Evolutionary conservation across 371 early-diverging fungal genomes (phyloP).

Genomic region (Mortierella sp.): DNA sequence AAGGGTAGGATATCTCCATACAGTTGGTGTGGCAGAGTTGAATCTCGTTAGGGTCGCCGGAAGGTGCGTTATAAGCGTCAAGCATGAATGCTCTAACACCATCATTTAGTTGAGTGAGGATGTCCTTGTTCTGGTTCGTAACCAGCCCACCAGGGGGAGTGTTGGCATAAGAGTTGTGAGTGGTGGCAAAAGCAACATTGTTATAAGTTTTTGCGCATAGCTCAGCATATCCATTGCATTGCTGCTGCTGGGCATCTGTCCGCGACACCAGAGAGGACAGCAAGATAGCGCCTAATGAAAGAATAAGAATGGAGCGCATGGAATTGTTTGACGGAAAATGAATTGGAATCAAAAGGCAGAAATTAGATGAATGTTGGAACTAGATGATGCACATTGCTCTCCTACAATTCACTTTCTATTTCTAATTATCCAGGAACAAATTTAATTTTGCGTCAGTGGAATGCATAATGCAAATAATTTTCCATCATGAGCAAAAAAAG

Average conservation of each 20-base stretch:
- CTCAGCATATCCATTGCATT: slow-evolving; percentile 80
- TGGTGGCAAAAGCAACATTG: slow-evolving; percentile 70
- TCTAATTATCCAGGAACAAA: too few species aligned
- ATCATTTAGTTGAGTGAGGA: slow-evolving; percentile 74
- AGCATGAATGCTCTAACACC: slow-evolving; percentile 84
- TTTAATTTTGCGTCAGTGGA: too few species aligned
- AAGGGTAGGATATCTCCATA: slow-evolving; percentile 2
- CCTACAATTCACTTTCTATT: too few species aligned
- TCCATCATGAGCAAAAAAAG: too few species aligned
- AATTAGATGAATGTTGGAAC: not conserved
- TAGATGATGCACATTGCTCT: too few species aligned
- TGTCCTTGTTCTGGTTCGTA: slow-evolving; percentile 74
- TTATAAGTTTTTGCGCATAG: slow-evolving; percentile 72
- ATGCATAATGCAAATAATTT: too few species aligned
- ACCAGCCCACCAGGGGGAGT: slow-evolving; percentile 62
- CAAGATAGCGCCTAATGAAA: slow-evolving; percentile 19
- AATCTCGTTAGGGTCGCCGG: slow-evolving; percentile 57
- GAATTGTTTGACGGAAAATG: not conserved
- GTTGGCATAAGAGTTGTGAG: slow-evolving; percentile 82
- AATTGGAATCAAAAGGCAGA: not conserved
- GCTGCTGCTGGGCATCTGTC: slow-evolving; percentile 51
- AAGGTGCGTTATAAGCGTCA: slow-evolving; percentile 63
- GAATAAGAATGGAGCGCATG: slow-evolving; percentile 42
- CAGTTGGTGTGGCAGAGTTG: slow-evolving; percentile 79
- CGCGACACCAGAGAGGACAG: slow-evolving; percentile 7